Evolutionary conservation across 208 protist genomes (phyloP), one percentile per base, ranked within the genome.

Genomic region (Jaenimonas drosophilae): DNA sequence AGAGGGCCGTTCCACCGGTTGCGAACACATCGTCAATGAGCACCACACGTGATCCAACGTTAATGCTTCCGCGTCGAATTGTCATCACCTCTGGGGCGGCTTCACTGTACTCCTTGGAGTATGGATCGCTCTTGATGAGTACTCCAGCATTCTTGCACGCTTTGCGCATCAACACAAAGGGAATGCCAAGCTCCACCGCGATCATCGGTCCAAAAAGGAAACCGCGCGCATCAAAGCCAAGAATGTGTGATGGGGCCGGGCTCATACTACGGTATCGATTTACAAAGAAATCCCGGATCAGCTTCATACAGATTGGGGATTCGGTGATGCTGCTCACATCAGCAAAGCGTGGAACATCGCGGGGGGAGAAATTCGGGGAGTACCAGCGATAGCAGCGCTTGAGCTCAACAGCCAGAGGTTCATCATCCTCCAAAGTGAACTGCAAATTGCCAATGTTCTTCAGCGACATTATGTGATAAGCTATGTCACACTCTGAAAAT

Each of bases 11-110:
- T 12, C 88, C 89, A 24, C 89, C 89, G 2, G 89, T 96, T 20
- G 89, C 89, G 24, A 96, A 54, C 0, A 96, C 81, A 59, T 96
- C 89, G 62, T 96, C 89, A 46, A 96, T 83, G 7, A 96, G 68
- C 29, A 96, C 72, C 25, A 94, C 85, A 28, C 89, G 78, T 7
- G 80, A 74, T 12, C 57, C 70, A 36, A 69, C 59, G 36, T 28
- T 19, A 43, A 96, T 76, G 51, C 76, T 87, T 19, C 80, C 88
- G 34, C 54, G 36, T 34, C 89, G 81, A 34, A 96, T 70, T 7
- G 74, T 88, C 83, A 94, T 91, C 40, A 73, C 64, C 34, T 96
- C 85, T 0, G 70, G 65, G 1, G 59, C 61, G 0, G 67, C 71
- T 42, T 93, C 84, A 46, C 73, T 74, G 72, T 96, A 96, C 58